Evolutionary conservation across 2,329 filamentous ascomycete genomes (phyloP).

Genomic region (Oidium heveae): DNA sequence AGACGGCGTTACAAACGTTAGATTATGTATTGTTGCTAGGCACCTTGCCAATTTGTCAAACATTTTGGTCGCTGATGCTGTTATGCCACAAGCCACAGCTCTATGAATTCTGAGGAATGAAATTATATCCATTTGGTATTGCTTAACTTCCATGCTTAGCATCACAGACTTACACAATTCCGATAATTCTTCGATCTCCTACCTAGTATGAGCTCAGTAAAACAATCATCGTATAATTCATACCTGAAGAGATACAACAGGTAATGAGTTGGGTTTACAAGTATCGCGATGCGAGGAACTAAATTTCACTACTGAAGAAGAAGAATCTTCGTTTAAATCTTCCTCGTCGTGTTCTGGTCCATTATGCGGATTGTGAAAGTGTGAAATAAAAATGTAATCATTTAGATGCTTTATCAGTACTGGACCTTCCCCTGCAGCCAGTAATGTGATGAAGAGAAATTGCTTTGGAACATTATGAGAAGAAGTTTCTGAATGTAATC

Average conservation of each 20-base stretch:
- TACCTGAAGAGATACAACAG: slow-evolving; percentile 10
- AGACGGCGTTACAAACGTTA: slow-evolving; percentile 63
- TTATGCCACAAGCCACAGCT: slow-evolving; percentile 54
- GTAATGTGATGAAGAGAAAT: slow-evolving; percentile 60
- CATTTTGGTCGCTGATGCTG: slow-evolving; percentile 54
- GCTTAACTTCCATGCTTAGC: slow-evolving; percentile 50
- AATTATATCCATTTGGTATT: slow-evolving; percentile 71
- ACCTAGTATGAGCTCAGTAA: background rate
- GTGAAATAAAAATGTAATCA: slow-evolving; percentile 69
- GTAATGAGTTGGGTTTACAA: slow-evolving; percentile 3
- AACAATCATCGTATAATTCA: background rate
- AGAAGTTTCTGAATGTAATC: slow-evolving; percentile 51
- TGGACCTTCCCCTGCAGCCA: slow-evolving; percentile 24
- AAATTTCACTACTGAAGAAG: slow-evolving; percentile 14
- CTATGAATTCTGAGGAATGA: slow-evolving; percentile 74
- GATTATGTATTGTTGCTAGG: slow-evolving; percentile 56
- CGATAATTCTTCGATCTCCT: slow-evolving; percentile 15
- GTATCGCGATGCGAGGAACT: slow-evolving; percentile 4
- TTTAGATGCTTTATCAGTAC: slow-evolving; percentile 36
- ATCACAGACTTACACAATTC: slow-evolving; percentile 30
- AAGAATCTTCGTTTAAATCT: slow-evolving; percentile 14
- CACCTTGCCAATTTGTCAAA: slow-evolving; percentile 43
- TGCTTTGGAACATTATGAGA: slow-evolving; percentile 49
- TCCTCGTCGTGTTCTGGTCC: slow-evolving; percentile 56
- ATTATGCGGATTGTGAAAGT: slow-evolving; percentile 50